Evolutionary conservation across 805 yeast genomes (phyloP), one percentile per base, ranked within the genome.

Genomic region (Candida boidinii): DNA sequence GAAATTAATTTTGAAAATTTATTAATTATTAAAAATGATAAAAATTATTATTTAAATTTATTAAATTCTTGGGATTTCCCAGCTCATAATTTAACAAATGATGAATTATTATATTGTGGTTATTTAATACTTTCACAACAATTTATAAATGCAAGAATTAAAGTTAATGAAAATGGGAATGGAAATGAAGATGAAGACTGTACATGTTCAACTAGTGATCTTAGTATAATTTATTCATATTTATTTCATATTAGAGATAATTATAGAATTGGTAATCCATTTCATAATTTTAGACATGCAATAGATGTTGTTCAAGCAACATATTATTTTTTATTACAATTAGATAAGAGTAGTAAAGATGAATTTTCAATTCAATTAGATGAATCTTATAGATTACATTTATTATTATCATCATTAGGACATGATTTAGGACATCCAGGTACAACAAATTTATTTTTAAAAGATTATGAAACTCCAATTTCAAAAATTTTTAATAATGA

Each of bases 391-490:
- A 64, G 68, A 2, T 58, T 82, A 29, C 72, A 81, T 2, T 57
- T 86, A 18, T 66, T 84, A 22, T 62, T 88, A 10, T 83, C 95
- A 0, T 92, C 95, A 1, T 59, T 88, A 27, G 97, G 97, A 33
- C 98, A 92, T 59, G 98, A 92, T 55, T 76, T 84, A 21, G 95
- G 96, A 16, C 98, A 92, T 56, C 97, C 97, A 1, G 98, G 97
- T 2, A 75, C 87, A n/a, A 86, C 94, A 11, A 85, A 86, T 54
- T 72, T 74, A 23, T 76, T 86, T 42, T 60, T 90, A 53, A 60
- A 64, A 17, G 63, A 70, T 37, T 53, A 73, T 44, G 53, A 66
- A 7, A 69, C 92, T 0, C 85, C 86, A 9, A 65, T 86, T 17
- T 73, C 90, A 3, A 52, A 57, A 34, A 46, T 73, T 12, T 88